These are phyloP conservation scores for Aquilaria agallochum DNA, from an alignment of 441 rosid species.

Conservation along the genomic window DNA sequence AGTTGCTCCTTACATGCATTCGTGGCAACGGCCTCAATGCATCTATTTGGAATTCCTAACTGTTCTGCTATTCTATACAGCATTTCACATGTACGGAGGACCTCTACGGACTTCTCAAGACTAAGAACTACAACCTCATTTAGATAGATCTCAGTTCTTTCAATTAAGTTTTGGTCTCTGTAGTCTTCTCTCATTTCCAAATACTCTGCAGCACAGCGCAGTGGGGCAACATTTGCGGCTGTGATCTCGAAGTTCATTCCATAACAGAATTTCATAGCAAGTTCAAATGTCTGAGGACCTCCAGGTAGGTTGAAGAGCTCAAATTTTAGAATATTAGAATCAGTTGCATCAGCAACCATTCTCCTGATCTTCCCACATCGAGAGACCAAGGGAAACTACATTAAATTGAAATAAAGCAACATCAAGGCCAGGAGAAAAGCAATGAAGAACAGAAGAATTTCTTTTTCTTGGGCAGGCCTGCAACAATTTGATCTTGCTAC, in stretches of 20 bases:
- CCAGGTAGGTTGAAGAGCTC: constrained; percentile 71
- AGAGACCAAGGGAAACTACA: constrained; percentile 87
- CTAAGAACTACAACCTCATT: constrained; percentile 50
- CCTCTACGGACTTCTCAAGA: constrained; percentile 61
- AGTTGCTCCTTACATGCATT: constrained; percentile 77
- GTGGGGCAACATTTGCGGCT: constrained; percentile 48
- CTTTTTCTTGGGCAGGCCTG: neutral
- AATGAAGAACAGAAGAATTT: neutral
- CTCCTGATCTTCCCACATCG: constrained; percentile 77
- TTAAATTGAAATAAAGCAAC: neutral
- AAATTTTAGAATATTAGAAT: constrained; percentile 40
- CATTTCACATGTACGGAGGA: constrained; percentile 55
- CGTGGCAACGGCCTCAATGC: constrained; percentile 70
- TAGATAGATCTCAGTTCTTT: constrained; percentile 55
- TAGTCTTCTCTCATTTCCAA: constrained; percentile 87
- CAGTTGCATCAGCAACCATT: constrained; percentile 60
- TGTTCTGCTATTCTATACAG: constrained; percentile 43
- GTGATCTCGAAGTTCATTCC: constrained; percentile 91
- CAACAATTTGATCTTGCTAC: neutral
- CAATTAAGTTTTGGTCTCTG: constrained; percentile 57
- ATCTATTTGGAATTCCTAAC: constrained; percentile 44
- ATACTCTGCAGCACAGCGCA: constrained; percentile 69
- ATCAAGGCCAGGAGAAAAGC: neutral
- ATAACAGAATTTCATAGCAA: constrained; percentile 84
- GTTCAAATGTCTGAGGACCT: constrained; percentile 70